Percentiles rank a stretch among this genome's conserved stretches.
Evolutionary conservation across 805 yeast genomes (phyloP).

Genomic region (Zygotorulaspora florentina): DNA sequence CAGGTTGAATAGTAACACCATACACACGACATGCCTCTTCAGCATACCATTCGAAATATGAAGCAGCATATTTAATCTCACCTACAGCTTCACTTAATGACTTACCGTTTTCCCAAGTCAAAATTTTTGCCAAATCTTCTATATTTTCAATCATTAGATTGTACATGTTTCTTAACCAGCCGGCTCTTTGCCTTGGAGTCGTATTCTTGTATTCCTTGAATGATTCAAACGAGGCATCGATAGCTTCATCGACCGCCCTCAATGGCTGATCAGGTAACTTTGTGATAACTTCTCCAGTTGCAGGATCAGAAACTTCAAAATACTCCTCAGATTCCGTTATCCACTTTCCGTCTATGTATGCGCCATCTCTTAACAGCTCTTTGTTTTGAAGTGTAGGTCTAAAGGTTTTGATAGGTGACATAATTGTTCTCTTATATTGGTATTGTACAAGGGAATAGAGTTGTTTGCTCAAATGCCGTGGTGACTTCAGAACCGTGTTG

Average conservation of each 20-base stretch:
- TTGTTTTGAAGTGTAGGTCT: conserved; percentile 41
- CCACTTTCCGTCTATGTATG: conserved; percentile 76
- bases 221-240: conserved; percentile 44
- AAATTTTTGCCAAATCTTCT: conserved; percentile 53
- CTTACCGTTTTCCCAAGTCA: conserved; percentile 61
- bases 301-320: conserved; percentile 76
- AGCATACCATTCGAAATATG: conserved; percentile 86
- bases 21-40: conserved; percentile 56
- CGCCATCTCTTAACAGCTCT: conserved; percentile 54
- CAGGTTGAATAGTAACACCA: conserved; percentile 55
- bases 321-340: conserved; percentile 39
- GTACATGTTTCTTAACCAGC: conserved; percentile 47
- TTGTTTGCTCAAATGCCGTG: too few species aligned
- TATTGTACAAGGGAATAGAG: too few species aligned
- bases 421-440: neutral
- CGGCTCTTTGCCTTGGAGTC: conserved; percentile 47
- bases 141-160: conserved; percentile 50
- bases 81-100: conserved; percentile 50
- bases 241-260: conserved; percentile 54
- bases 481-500: neutral
- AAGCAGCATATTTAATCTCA: conserved; percentile 57
- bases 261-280: conserved; percentile 59
- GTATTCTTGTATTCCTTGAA: conserved; percentile 46
- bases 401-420: conserved; percentile 10
- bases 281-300: conserved; percentile 53